These are phyloP conservation scores for Trametes pubescens DNA, from an alignment of 1,284 basidiomycete species.

Conservation along the genomic window DNA sequence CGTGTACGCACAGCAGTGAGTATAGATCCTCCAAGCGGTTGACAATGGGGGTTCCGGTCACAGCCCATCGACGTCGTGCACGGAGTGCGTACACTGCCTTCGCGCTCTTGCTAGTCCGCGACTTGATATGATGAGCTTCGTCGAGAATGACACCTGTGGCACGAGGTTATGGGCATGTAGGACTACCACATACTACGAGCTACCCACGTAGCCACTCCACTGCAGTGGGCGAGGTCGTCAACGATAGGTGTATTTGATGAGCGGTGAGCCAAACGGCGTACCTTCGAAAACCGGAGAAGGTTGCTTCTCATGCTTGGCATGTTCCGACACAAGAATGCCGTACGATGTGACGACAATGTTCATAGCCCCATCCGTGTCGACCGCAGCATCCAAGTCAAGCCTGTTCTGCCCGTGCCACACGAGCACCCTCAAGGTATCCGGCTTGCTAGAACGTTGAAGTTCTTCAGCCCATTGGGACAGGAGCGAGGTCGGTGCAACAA, in stretches of 20 bases:
- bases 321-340: slow-evolving; percentile 87
- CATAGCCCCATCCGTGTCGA: slow-evolving; percentile 46
- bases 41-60: slow-evolving; percentile 96
- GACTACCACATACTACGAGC: not conserved
- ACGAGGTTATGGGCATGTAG: not conserved
- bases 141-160: slow-evolving; percentile 70
- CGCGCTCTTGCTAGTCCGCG: slow-evolving; percentile 87
- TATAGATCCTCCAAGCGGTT: slow-evolving; percentile 95
- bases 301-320: slow-evolving; percentile 67
- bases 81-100: slow-evolving; percentile 89
- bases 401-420: slow-evolving; percentile 92
- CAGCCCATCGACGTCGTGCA: slow-evolving; percentile 87
- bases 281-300: slow-evolving; percentile 66
- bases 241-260: not conserved
- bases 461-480: slow-evolving; percentile 93
- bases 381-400: slow-evolving; percentile 65
- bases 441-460: slow-evolving; percentile 75
- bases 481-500: slow-evolving; percentile 93
- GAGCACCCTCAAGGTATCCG: slow-evolving; percentile 72
- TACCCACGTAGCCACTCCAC: slow-evolving; percentile 76
- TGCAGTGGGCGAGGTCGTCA: slow-evolving; percentile 37
- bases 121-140: slow-evolving; percentile 97
- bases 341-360: slow-evolving; percentile 93
- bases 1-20: slow-evolving; percentile 74
- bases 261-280: slow-evolving; percentile 45